Percentiles rank a stretch among this genome's conserved stretches.
These are phyloP conservation scores for Rhodotorula glutinis DNA, from an alignment of 1,284 basidiomycete genomes.

Conservation along the genomic window DNA sequence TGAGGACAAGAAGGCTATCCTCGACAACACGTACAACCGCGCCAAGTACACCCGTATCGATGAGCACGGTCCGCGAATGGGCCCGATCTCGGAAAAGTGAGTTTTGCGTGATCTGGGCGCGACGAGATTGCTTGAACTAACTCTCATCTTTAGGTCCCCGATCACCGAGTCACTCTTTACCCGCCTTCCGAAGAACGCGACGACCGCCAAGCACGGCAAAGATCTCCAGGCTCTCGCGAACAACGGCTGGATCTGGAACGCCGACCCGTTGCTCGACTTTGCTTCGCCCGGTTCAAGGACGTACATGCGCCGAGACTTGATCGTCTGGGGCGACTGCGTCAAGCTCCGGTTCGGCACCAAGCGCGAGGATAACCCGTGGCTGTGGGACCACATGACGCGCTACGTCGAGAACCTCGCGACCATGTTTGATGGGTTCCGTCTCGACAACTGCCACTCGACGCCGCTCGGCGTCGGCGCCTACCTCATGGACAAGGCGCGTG, in stretches of 20 bases:
- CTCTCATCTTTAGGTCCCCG: slow-evolving; percentile 70
- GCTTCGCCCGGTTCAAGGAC: slow-evolving; percentile 92
- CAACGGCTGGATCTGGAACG: slow-evolving; percentile 99
- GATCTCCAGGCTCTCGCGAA: slow-evolving; percentile 79
- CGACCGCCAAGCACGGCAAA: slow-evolving; percentile 62
- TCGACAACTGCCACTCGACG: slow-evolving; percentile 98
- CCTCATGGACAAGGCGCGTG: slow-evolving; percentile 86
- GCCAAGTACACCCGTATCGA: slow-evolving; percentile 78
- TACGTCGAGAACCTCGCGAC: slow-evolving; percentile 77
- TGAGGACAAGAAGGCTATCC: slow-evolving; percentile 69
- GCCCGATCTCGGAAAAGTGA: slow-evolving; percentile 70
- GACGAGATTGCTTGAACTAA: background rate
- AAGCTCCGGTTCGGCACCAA: slow-evolving; percentile 86
- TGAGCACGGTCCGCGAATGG: slow-evolving; percentile 75
- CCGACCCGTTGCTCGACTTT: slow-evolving; percentile 91
- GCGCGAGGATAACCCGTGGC: slow-evolving; percentile 81
- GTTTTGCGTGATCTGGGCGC: slow-evolving; percentile 42
- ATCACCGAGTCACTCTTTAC: slow-evolving; percentile 88
- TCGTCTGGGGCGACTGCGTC: slow-evolving; percentile 96
- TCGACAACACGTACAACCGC: slow-evolving; percentile 71
- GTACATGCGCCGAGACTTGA: slow-evolving; percentile 91
- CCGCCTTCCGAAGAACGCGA: slow-evolving; percentile 59
- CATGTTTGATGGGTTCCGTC: slow-evolving; percentile 89
- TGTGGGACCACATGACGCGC: slow-evolving; percentile 88
- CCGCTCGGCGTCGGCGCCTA: slow-evolving; percentile 87